Evolutionary conservation across 2,329 filamentous ascomycete species (phyloP).

Genomic region (Aspergillus sojae): DNA sequence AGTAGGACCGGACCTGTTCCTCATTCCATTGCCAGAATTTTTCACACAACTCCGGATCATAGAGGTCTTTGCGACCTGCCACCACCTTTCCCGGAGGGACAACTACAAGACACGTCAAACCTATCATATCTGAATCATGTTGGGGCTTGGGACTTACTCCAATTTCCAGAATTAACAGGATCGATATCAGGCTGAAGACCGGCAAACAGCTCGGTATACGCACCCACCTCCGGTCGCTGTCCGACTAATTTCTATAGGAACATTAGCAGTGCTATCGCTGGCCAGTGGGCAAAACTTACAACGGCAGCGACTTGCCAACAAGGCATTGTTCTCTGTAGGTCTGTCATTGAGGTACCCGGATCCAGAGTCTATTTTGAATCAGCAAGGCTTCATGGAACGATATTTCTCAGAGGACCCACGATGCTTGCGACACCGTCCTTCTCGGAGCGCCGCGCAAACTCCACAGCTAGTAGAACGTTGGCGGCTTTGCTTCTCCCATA

Average conservation of each 20-base stretch:
- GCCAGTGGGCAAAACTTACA: background rate
- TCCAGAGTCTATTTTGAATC: conserved; percentile 12
- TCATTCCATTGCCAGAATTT: conserved; percentile 15
- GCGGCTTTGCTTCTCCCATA: conserved; percentile 26
- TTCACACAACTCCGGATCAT: background rate
- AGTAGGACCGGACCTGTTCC: conserved; percentile 3
- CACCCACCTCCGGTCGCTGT: conserved; percentile 14
- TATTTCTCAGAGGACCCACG: conserved; percentile 3
- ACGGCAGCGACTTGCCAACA: background rate
- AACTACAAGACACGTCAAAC: background rate
- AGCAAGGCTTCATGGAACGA: background rate
- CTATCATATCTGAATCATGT: background rate
- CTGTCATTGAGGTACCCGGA: conserved; percentile 12
- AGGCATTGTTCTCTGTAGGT: conserved; percentile 14
- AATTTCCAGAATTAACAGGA: background rate
- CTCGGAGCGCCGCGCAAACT: conserved; percentile 16
- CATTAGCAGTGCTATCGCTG: background rate
- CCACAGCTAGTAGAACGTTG: conserved; percentile 22
- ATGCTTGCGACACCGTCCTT: conserved; percentile 23
- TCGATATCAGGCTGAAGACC: conserved; percentile 7
- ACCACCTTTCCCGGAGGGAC: conserved; percentile 2
- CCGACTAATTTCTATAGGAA: background rate
- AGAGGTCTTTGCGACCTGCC: background rate
- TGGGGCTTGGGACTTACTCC: background rate
- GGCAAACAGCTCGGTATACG: conserved; percentile 27